Evolutionary conservation across 2,329 filamentous ascomycete species (phyloP).

Genomic region (Xylaria sp.): DNA sequence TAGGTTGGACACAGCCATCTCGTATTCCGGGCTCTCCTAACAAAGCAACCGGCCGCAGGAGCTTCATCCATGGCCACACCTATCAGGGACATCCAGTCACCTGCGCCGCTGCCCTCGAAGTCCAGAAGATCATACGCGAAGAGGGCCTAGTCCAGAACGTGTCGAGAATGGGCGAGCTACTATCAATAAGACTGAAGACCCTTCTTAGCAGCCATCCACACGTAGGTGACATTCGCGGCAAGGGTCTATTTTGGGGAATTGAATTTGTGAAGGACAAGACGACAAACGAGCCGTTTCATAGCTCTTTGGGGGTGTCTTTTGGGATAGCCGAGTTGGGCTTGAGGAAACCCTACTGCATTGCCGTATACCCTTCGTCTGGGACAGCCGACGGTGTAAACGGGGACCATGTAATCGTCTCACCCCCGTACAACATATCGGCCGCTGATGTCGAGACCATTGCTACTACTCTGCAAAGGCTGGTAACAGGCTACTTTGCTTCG

Average conservation of each 20-base stretch:
- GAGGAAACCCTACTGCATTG: slow-evolving; percentile 30
- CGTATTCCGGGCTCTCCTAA: neutral
- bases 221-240: slow-evolving; percentile 49
- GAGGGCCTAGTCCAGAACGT: slow-evolving; percentile 44
- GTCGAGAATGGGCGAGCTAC: slow-evolving; percentile 38
- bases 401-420: slow-evolving; percentile 73
- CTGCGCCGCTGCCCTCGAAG: slow-evolving; percentile 47
- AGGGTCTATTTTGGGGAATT: slow-evolving; percentile 53
- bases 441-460: slow-evolving; percentile 64
- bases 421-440: slow-evolving; percentile 67
- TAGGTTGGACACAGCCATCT: too few relatives aligned
- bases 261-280: slow-evolving; percentile 51
- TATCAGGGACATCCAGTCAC: slow-evolving; percentile 51
- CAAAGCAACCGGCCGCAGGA: slow-evolving; percentile 1
- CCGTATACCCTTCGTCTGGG: slow-evolving; percentile 59
- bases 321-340: slow-evolving; percentile 28
- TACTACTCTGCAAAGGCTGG: slow-evolving; percentile 53
- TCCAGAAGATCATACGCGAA: slow-evolving; percentile 46
- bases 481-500: slow-evolving; percentile 55
- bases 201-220: slow-evolving; percentile 40
- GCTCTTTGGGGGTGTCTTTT: slow-evolving; percentile 23
- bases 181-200: slow-evolving; percentile 38
- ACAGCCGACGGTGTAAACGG: slow-evolving; percentile 54
- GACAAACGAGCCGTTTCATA: slow-evolving; percentile 46
- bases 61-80: slow-evolving; percentile 65